These are phyloP conservation scores for Botrytis elliptica DNA, from an alignment of 2,329 filamentous ascomycete species.

Conservation along the genomic window DNA sequence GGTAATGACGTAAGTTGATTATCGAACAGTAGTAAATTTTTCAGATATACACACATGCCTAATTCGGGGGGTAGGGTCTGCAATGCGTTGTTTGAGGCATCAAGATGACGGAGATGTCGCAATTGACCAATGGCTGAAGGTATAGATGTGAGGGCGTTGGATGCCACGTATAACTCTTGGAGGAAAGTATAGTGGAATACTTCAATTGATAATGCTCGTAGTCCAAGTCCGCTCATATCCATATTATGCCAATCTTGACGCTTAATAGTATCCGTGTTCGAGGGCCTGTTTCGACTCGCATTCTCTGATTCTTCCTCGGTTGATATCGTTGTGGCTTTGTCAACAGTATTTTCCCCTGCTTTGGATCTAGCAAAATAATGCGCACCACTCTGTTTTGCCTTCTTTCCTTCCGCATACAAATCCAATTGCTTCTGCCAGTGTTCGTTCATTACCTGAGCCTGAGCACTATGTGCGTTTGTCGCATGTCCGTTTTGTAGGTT, in stretches of 20 bases:
- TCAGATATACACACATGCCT: conserved; percentile 93
- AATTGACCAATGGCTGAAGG: conserved; percentile 79
- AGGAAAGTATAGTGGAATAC: conserved; percentile 89
- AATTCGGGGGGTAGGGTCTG: conserved; percentile 81
- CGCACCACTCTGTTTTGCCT: conserved; percentile 60
- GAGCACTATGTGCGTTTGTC: conserved; percentile 48
- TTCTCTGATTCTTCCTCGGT: conserved; percentile 52
- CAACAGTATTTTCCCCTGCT: conserved; percentile 61
- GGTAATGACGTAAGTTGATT: conserved; percentile 83
- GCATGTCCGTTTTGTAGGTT: conserved; percentile 58
- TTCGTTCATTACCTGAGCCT: conserved; percentile 55
- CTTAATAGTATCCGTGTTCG: conserved; percentile 65
- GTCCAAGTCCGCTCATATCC: conserved; percentile 93
- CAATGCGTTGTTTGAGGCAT: conserved; percentile 86
- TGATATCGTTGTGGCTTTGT: conserved; percentile 49
- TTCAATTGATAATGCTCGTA: conserved; percentile 75
- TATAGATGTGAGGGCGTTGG: conserved; percentile 82
- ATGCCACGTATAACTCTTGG: conserved; percentile 87
- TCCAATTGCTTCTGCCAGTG: conserved; percentile 90
- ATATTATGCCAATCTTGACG: conserved; percentile 88
- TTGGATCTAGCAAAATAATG: conserved; percentile 72
- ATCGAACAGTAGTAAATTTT: conserved; percentile 82
- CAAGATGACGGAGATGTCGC: conserved; percentile 76
- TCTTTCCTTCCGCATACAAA: conserved; percentile 74
- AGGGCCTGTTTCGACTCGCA: conserved; percentile 53